A percentile compares a stretch with the other conserved stretches of the same genome.
phyloP scores from a whole-genome alignment of 208 protist genomes.

The Trypanosoma cruzi region DNA sequence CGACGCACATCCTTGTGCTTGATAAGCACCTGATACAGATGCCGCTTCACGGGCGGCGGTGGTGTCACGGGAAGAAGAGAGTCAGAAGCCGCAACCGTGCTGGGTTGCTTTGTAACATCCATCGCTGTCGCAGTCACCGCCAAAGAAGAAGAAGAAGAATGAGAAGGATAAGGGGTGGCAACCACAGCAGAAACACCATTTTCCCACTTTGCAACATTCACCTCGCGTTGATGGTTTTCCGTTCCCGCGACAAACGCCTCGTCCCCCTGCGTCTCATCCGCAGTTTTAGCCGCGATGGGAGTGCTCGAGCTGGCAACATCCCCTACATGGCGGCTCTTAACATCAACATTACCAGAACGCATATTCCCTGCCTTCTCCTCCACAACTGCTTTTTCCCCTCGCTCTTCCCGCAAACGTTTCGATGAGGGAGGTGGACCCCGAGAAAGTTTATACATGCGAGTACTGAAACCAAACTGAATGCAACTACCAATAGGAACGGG shows the following conservation, averaged over 20 bases:
- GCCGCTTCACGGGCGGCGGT: slow-evolving; percentile 19
- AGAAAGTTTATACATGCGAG: slow-evolving; percentile 73
- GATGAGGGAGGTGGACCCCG: slow-evolving; percentile 38
- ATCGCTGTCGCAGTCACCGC: neutral
- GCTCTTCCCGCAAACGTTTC: slow-evolving; percentile 49
- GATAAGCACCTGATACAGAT: slow-evolving; percentile 86
- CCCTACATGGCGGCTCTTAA: neutral
- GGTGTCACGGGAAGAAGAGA: neutral
- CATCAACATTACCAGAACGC: slow-evolving; percentile 1
- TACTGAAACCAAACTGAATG: slow-evolving; percentile 81
- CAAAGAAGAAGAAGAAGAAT: neutral
- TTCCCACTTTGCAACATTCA: neutral
- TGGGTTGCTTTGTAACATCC: neutral
- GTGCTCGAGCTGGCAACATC: neutral
- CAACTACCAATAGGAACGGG: slow-evolving; percentile 57
- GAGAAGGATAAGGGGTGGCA: neutral
- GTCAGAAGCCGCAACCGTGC: neutral
- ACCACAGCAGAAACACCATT: neutral
- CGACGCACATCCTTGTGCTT: slow-evolving; percentile 89
- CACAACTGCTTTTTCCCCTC: slow-evolving; percentile 10
- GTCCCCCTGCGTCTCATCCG: neutral
- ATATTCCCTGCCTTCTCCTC: neutral
- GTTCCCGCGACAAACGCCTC: no score
- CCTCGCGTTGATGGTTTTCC: neutral
- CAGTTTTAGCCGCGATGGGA: neutral